phyloP scores from a whole-genome alignment of 352 stramenopile genomes.

The Phytopythium litorale region DNA sequence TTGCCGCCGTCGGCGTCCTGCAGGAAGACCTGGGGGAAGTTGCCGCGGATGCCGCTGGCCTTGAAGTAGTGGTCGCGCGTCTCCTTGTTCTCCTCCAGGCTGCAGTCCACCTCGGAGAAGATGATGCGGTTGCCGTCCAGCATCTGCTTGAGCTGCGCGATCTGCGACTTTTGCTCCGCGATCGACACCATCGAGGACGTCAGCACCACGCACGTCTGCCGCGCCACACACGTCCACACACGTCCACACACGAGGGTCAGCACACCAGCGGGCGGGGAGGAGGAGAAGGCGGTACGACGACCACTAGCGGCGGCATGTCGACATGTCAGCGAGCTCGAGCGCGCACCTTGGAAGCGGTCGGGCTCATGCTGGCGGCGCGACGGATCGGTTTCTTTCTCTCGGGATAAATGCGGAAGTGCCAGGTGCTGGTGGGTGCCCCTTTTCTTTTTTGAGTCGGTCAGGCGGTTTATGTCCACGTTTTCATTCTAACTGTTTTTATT shows the following conservation, averaged over 20 bases:
- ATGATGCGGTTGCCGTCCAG: constrained; percentile 69
- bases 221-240: background rate
- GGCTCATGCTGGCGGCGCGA: constrained; percentile 2
- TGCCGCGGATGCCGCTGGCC: constrained; percentile 71
- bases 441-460: background rate
- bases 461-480: background rate
- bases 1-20: constrained; percentile 40
- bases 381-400: background rate
- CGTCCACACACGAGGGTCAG: background rate
- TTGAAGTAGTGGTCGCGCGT: constrained; percentile 76
- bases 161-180: constrained; percentile 77
- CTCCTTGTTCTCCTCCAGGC: constrained; percentile 71
- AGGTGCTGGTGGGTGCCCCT: background rate
- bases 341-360: constrained; percentile 4
- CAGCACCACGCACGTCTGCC: constrained; percentile 56
- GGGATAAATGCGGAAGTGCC: background rate
- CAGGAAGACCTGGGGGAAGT: constrained; percentile 86
- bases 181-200: constrained; percentile 75
- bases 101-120: constrained; percentile 78
- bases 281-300: too few species aligned
- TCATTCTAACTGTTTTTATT: background rate
- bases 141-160: constrained; percentile 61
- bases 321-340: background rate
- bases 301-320: background rate
- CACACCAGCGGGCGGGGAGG: too few species aligned